These are phyloP conservation scores for Nicotiana tabacum DNA, from an alignment of 257 asterid species.

Conservation along the genomic window DNA sequence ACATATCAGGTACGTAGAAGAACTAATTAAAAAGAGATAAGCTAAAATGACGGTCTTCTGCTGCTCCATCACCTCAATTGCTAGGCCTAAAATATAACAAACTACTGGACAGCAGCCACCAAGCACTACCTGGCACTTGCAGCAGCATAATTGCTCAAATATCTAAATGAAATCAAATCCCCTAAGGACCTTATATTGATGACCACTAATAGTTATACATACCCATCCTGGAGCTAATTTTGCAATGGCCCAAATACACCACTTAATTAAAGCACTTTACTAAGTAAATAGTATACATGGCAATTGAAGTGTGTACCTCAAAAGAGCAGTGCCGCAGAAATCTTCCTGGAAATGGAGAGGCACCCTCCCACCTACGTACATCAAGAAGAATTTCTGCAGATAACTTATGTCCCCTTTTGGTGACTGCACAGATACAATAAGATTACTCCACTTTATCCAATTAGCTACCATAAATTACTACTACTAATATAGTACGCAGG, in stretches of 20 bases:
- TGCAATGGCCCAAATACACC: neutral
- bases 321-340: constrained; percentile 95
- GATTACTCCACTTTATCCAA: constrained; percentile 1
- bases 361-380: constrained; percentile 94
- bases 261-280: neutral
- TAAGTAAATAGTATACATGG: neutral
- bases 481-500: neutral
- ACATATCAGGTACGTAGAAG: neutral
- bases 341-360: constrained; percentile 97
- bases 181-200: neutral
- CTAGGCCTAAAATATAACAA: neutral
- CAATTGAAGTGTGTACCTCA: constrained; percentile 44
- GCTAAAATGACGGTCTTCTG: neutral
- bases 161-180: neutral
- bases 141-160: neutral
- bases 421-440: constrained; percentile 46
- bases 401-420: constrained; percentile 98
- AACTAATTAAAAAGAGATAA: neutral
- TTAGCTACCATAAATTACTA: too few species aligned
- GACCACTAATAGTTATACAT: neutral
- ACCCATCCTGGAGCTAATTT: neutral
- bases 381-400: constrained; percentile 87
- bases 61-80: neutral
- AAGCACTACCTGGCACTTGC: neutral
- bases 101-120: neutral